Percentiles rank a stretch among this genome's conserved stretches.
Conservation (phyloP, 2,329 filamentous ascomycete genomes). For the Stachybotrys chlorohalonatus region DNA sequence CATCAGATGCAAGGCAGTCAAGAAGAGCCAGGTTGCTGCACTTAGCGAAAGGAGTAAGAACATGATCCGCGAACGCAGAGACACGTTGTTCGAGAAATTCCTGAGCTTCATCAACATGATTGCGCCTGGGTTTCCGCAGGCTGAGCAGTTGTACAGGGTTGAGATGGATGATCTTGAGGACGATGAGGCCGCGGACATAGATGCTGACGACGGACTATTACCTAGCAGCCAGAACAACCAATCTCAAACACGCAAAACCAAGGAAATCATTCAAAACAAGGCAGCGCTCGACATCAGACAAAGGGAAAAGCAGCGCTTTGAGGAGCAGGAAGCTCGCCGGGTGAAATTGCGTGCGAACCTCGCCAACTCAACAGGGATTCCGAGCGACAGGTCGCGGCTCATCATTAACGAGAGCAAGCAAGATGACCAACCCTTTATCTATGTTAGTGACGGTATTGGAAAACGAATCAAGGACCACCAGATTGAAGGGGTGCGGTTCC, state of each 20-base stretch:
- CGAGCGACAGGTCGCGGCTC: slow-evolving; percentile 38
- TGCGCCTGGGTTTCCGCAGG: slow-evolving; percentile 17
- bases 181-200: slow-evolving; percentile 4
- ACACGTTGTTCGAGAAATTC: slow-evolving; percentile 10
- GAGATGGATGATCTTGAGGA: slow-evolving; percentile 7
- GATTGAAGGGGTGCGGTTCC: slow-evolving; percentile 70
- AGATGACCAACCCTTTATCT: slow-evolving; percentile 51
- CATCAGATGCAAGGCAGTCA: slow-evolving; percentile 12
- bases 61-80: slow-evolving; percentile 2
- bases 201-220: background rate
- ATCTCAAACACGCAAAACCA: slow-evolving; percentile 12
- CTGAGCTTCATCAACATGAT: slow-evolving; percentile 16
- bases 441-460: slow-evolving; percentile 56
- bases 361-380: slow-evolving; percentile 30
- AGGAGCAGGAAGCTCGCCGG: slow-evolving; percentile 45
- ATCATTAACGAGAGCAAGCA: slow-evolving; percentile 60
- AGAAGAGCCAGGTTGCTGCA: slow-evolving; percentile 10
- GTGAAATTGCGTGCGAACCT: slow-evolving; percentile 36
- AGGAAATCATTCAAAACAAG: slow-evolving; percentile 25
- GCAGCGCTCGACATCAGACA: slow-evolving; percentile 43
- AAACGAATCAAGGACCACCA: slow-evolving; percentile 69
- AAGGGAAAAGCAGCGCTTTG: slow-evolving; percentile 41
- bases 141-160: slow-evolving; percentile 4
- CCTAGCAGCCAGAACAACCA: slow-evolving; percentile 1
- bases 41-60: slow-evolving; percentile 7